Conservation (phyloP, 441 rosid species). For the Daphne laureola region DNA sequence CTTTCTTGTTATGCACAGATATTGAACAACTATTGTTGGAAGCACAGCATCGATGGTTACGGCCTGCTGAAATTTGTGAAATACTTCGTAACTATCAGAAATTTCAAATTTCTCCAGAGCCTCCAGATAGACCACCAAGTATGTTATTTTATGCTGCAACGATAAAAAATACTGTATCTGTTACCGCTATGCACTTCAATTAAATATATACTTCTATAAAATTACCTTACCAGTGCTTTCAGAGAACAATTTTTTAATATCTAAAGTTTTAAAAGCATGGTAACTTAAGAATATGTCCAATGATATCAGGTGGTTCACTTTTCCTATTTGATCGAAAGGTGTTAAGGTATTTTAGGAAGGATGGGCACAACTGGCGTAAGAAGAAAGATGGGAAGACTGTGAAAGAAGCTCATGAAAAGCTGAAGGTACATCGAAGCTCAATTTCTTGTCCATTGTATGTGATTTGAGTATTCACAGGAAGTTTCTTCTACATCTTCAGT, state of each 20-base stretch:
- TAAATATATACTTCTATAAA: background rate
- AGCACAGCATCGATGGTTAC: slow-evolving; percentile 91
- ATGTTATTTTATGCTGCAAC: slow-evolving; percentile 19
- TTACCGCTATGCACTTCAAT: background rate
- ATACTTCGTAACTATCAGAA: slow-evolving; percentile 75
- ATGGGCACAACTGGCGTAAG: slow-evolving; percentile 97
- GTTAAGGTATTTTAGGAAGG: slow-evolving; percentile 89
- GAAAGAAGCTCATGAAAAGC: slow-evolving; percentile 95
- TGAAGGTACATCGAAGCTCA: slow-evolving; percentile 49
- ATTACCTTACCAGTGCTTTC: slow-evolving; percentile 4
- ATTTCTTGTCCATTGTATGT: slow-evolving; percentile 5
- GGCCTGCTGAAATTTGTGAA: slow-evolving; percentile 95
- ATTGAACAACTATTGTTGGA: slow-evolving; percentile 65
- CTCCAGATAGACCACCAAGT: slow-evolving; percentile 81
- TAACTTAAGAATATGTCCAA: slow-evolving; percentile 17
- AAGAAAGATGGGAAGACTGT: slow-evolving; percentile 91
- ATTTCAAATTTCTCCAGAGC: slow-evolving; percentile 72
- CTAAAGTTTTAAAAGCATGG: background rate
- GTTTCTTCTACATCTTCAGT: background rate
- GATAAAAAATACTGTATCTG: background rate
- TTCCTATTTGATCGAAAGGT: slow-evolving; percentile 95
- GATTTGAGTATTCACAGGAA: slow-evolving; percentile 2
- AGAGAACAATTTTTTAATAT: background rate
- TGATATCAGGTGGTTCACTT: slow-evolving; percentile 78
- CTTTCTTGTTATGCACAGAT: slow-evolving; percentile 34